Evolutionary conservation across 352 stramenopile genomes (phyloP).

Genomic region (Phytophthora pistaciae): DNA sequence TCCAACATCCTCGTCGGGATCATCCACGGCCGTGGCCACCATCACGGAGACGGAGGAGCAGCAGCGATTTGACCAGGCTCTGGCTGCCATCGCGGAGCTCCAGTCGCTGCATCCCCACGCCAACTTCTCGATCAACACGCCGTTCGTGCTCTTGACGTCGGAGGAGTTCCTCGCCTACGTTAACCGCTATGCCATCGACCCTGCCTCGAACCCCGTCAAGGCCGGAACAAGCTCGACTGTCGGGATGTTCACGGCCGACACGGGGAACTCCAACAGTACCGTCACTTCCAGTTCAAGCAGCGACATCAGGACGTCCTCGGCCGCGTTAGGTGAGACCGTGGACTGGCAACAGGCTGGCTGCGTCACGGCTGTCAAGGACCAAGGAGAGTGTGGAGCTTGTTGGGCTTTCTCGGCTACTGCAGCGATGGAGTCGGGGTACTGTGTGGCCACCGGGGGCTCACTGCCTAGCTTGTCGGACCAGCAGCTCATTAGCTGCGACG

Average conservation of each 20-base stretch:
- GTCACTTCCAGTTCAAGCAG: conserved; percentile 22
- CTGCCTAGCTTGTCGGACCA: conserved; percentile 63
- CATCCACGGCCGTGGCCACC: conserved; percentile 9
- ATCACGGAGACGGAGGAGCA: conserved; percentile 50
- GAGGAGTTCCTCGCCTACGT: conserved; percentile 71
- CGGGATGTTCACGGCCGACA: conserved; percentile 42
- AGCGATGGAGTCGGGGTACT: conserved; percentile 65
- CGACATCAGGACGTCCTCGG: conserved; percentile 48
- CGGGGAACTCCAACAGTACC: conserved; percentile 12
- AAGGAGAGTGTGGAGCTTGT: conserved; percentile 61
- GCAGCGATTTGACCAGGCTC: conserved; percentile 56
- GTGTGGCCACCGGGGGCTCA: conserved; percentile 45
- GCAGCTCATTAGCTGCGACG: conserved; percentile 78
- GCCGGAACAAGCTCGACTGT: conserved; percentile 22
- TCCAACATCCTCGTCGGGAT: conserved; percentile 14
- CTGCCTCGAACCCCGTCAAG: conserved; percentile 25
- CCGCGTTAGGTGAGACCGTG: conserved; percentile 49
- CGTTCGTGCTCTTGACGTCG: conserved; percentile 66
- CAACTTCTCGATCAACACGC: conserved; percentile 65
- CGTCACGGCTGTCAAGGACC: conserved; percentile 81
- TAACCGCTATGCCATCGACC: conserved; percentile 49
- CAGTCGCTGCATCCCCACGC: conserved; percentile 60
- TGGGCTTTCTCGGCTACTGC: conserved; percentile 71
- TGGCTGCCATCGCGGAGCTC: conserved; percentile 48
- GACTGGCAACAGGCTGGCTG: conserved; percentile 77